phyloP scores from a whole-genome alignment of 495 filamentous ascomycete species.

The Entonaema liquescens region DNA sequence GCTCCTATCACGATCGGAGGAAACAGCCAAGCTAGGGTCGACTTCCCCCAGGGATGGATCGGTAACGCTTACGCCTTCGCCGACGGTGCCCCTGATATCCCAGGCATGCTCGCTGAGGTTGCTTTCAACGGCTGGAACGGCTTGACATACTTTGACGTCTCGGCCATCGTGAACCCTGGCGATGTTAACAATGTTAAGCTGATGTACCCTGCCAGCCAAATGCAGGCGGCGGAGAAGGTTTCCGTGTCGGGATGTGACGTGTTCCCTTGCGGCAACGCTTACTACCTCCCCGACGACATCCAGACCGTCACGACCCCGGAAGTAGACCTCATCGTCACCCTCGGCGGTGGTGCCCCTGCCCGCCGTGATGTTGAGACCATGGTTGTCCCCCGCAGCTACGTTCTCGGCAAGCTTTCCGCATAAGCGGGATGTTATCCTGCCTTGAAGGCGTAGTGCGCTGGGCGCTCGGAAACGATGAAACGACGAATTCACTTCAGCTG shows the following conservation, averaged over 20 bases:
- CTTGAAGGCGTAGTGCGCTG: conserved; percentile 36
- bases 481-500: conserved; percentile 36
- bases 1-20: conserved; percentile 45
- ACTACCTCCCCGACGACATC: conserved; percentile 59
- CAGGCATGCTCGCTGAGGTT: conserved; percentile 64
- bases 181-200: conserved; percentile 57
- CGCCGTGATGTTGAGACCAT: conserved; percentile 30
- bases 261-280: conserved; percentile 59
- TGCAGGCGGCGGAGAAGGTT: conserved; percentile 26
- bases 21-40: conserved; percentile 38
- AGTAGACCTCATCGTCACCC: conserved; percentile 51
- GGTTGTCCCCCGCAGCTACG: conserved; percentile 42
- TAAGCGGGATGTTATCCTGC: conserved; percentile 23
- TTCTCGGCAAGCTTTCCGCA: conserved; percentile 44
- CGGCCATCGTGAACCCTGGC: conserved; percentile 60
- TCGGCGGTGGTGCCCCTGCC: conserved; percentile 45
- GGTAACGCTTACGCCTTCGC: conserved; percentile 59
- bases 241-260: conserved; percentile 55
- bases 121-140: conserved; percentile 55
- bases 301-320: conserved; percentile 55
- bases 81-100: conserved; percentile 46
- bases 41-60: conserved; percentile 54
- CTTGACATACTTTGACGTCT: conserved; percentile 61
- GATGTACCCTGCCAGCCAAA: conserved; percentile 51
- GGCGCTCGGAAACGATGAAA: conserved; percentile 43